Evolutionary conservation across 352 stramenopile species (phyloP), one percentile per base, ranked within the genome.

Genomic region (Phytophthora pistaciae): DNA sequence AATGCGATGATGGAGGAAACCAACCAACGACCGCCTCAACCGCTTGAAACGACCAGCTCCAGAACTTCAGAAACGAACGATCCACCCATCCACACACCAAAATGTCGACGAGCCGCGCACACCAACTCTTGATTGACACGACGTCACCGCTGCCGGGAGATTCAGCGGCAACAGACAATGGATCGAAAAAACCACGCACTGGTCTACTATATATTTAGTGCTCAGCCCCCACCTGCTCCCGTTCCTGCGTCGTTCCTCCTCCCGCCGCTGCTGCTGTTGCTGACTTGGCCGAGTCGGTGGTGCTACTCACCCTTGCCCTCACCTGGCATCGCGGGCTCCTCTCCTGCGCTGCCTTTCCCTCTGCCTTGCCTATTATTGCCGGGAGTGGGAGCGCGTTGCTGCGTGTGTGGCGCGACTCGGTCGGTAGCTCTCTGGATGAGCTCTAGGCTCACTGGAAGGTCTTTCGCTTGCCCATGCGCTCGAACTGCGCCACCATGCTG

Each of bases 401-500:
- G 46, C 46, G 40, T 66, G 40, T 60, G 56, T 58, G 63, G 44
- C 38, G 38, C 56, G 56, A 74, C 70, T 61, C 29, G 56, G 62
- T 65, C 65, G n/a, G 58, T 69, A 40, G 53, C 53, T 60, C 66
- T 52, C 49, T 65, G 70, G 60, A 64, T 55, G 8, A 67, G 31
- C 27, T 56, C 38, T 1, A 25, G 14, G 56, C 69, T 85, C 80
- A 91, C 73, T 92, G 79, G 62, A 85, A 80, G 56, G 70, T 82
- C 82, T 94, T 92, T 78, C 88, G 88, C 82, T 95, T 84, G 63
- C 87, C 86, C 81, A 94, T 90, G 53, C 89, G 87, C 68, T 96
- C 89, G 53, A 93, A 93, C 73, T 96, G 89, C 50, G 89, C 78
- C 33, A 94, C 86, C 89, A 96, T 94, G 68, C 81, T 93, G 42